phyloP scores from a whole-genome alignment of 768 basidiomycete species.

The Dentipellis sp. region DNA sequence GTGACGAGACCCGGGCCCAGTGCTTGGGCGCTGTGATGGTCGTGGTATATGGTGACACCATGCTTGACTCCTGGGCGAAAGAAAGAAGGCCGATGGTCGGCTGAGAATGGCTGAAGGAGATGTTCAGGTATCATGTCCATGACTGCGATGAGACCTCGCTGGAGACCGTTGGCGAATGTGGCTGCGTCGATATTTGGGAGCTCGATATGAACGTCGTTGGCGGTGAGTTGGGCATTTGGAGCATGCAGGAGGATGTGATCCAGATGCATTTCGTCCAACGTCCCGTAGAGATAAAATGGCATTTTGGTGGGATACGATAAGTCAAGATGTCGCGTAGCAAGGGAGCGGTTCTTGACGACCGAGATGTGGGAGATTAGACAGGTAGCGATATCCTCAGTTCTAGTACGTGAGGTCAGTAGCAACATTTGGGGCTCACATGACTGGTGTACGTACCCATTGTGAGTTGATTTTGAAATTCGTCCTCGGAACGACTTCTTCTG shows the following conservation, averaged over 20 bases:
- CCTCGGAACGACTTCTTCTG: slow-evolving; percentile 1
- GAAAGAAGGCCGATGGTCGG: slow-evolving; percentile 1
- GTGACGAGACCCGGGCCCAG: slow-evolving; percentile 11
- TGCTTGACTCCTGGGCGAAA: slow-evolving; percentile 9
- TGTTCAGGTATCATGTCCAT: slow-evolving; percentile 13
- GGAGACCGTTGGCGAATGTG: slow-evolving; percentile 5
- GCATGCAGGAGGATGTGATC: slow-evolving; percentile 23
- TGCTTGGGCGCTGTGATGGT: slow-evolving; percentile 1
- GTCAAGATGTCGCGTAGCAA: slow-evolving; percentile 22
- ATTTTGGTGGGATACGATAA: slow-evolving; percentile 22
- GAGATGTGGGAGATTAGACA: slow-evolving; percentile 18
- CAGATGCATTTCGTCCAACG: slow-evolving; percentile 20
- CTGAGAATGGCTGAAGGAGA: slow-evolving; percentile 13
- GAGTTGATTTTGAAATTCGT: slow-evolving; percentile 9
- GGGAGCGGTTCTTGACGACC: slow-evolving; percentile 23
- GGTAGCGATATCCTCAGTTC: slow-evolving; percentile 5
- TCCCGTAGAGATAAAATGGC: slow-evolving; percentile 35
- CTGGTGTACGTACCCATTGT: slow-evolving; percentile 2
- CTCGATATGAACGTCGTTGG: slow-evolving; percentile 10
- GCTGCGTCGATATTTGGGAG: slow-evolving; percentile 4
- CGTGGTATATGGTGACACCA: slow-evolving; percentile 9
- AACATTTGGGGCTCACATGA: background rate
- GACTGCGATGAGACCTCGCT: slow-evolving; percentile 10
- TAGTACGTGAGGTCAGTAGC: background rate
- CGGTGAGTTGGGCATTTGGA: slow-evolving; percentile 17